Percentiles rank a stretch among this genome's conserved stretches.
Conservation (phyloP, 2,329 filamentous ascomycete species). For the Trichothecium sympodiale region DNA sequence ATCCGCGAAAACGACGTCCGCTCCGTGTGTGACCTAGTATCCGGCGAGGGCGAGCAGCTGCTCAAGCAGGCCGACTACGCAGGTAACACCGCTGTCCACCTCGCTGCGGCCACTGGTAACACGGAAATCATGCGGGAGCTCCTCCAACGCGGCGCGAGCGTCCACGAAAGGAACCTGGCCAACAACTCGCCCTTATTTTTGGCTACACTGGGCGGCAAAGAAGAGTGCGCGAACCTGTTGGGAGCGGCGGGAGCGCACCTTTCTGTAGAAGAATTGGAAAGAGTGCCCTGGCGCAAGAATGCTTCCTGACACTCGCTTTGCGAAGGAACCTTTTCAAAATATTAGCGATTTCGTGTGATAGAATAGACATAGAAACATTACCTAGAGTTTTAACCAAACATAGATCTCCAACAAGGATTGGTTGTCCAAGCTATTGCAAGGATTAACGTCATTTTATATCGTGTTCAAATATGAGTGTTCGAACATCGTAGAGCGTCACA, state of each 20-base stretch:
- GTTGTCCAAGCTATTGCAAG: too few relatives aligned
- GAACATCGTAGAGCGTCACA: too few relatives aligned
- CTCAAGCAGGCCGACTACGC: conserved; percentile 71
- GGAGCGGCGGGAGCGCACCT: conserved; percentile 49
- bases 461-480: too few relatives aligned
- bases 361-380: too few relatives aligned
- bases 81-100: conserved; percentile 60
- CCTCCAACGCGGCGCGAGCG: conserved; percentile 50
- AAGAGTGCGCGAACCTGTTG: conserved; percentile 41
- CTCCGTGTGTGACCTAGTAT: conserved; percentile 55
- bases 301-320: too few relatives aligned
- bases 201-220: conserved; percentile 45
- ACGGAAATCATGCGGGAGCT: conserved; percentile 46
- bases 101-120: conserved; percentile 44
- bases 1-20: conserved; percentile 60
- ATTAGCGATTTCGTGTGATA: too few relatives aligned
- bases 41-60: conserved; percentile 52
- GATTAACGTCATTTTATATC: too few relatives aligned
- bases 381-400: too few relatives aligned
- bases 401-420: too few relatives aligned
- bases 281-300: conserved; percentile 4
- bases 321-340: too few relatives aligned
- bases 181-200: conserved; percentile 57
- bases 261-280: conserved; percentile 28
- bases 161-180: conserved; percentile 53